phyloP scores from a whole-genome alignment of 2,329 filamentous ascomycete genomes.

The Phyllosticta citriasiana region DNA sequence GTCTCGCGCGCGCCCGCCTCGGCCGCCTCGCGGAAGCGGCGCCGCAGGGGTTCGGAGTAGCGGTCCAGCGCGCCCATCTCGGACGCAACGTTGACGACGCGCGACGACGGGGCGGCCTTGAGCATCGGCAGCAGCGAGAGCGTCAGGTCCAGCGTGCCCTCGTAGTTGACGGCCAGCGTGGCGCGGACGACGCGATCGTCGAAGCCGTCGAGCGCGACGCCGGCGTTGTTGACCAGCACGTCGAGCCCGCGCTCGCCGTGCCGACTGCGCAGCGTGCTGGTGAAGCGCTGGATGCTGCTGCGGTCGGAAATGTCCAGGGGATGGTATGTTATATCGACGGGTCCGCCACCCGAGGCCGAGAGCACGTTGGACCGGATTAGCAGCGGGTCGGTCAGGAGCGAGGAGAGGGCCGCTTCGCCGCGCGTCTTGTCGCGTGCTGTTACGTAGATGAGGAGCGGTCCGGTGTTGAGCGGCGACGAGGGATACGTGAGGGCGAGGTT shows the following conservation, averaged over 20 bases:
- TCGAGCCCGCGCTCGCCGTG: conserved; percentile 21
- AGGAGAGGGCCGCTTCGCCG: conserved; percentile 19
- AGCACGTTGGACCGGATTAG: conserved; percentile 39
- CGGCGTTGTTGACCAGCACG: conserved; percentile 37
- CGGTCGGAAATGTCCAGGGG: conserved; percentile 36
- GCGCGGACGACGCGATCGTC: conserved; percentile 38
- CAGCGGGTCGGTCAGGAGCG: conserved; percentile 18
- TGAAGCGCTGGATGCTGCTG: conserved; percentile 31
- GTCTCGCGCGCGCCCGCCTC: conserved; percentile 13
- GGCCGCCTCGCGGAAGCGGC: conserved; percentile 32
- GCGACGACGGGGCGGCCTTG: conserved; percentile 18
- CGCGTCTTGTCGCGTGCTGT: conserved; percentile 19
- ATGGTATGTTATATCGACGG: conserved; percentile 27
- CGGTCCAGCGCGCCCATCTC: conserved; percentile 32
- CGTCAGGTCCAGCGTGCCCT: conserved; percentile 39
- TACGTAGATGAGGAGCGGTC: conserved; percentile 22
- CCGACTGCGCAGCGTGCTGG: conserved; percentile 15
- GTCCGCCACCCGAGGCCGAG: conserved; percentile 16
- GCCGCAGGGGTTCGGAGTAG: conserved; percentile 35
- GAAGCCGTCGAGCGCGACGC: conserved; percentile 32
- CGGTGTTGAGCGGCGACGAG: conserved; percentile 33
- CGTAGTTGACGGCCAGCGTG: conserved; percentile 44
- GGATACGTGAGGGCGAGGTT: conserved; percentile 46
- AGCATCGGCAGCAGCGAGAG: conserved; percentile 38
- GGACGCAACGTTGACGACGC: conserved; percentile 28